Base-by-base conservation (phyloP, 495 filamentous ascomycete species). In the Lasiosphaeris hirsuta region DNA sequence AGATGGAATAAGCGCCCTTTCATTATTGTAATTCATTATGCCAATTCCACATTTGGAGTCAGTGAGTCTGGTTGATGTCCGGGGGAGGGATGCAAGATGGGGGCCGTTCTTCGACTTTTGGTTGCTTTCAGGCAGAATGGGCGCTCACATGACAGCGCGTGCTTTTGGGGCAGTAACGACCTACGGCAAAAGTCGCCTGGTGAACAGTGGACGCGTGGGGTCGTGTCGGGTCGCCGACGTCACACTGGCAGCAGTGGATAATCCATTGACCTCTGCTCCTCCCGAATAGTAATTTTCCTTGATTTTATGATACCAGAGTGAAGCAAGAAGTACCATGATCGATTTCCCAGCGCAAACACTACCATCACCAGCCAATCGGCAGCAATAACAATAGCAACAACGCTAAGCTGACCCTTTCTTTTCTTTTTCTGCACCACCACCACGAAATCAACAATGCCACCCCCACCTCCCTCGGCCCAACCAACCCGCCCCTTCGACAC, bases 401-500 rank as follows among this genome's bases (percentile, higher is more conserved):
- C 7, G 49, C 54, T 18, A 60, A 57, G 44, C 40, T 56, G 19
- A 18, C 35, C 7, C 4, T 45, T 70, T 68, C 23, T 30, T 30
- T 30, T 30, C 23, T 30, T 30, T 30, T 30, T 30, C 23, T 63
- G 44, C 49, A 23, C 34, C 10, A 36, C 51, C 51, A 13, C 59
- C 69, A 23, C 39, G 54, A 56, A 69, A 69, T 10, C 61, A 63
- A 8, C n/a, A 57, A 63, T 69, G 14, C 63, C 66, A 56, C 39
- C 71, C 55, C 81, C 82, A 49, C 77, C 83, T 9, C 40, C 80
- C 78, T 10, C 65, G 57, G 30, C 66, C 72, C 61, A 75, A 78
- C 23, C 37, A 14, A 37, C 19, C 63, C 71, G 72, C 42, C 62
- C 70, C 59, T 92, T 90, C 70, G 90, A 96, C 66, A 76, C 88